A percentile compares a stretch with the other conserved stretches of the same genome.
Conservation (phyloP, 139 green algal genomes). For the Tetraselmis striata region DNA sequence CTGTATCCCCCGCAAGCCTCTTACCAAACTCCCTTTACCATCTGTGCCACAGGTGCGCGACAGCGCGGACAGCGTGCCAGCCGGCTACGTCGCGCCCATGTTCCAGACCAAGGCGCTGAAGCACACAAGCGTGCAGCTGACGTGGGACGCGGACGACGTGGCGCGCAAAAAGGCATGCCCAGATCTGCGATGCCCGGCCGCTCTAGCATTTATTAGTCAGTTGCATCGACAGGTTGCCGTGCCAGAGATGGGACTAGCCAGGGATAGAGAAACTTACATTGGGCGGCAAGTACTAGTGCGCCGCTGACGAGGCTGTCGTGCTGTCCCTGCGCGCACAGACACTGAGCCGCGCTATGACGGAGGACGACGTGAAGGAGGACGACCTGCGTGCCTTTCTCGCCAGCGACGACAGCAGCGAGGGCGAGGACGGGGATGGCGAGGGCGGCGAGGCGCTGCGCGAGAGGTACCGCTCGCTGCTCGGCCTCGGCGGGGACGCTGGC, state of each 20-base stretch:
- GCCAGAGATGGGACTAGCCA: too few species aligned
- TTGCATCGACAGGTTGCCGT: too few species aligned
- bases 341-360: conserved; percentile 44
- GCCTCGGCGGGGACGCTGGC: conserved; percentile 14
- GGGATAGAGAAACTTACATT: too few species aligned
- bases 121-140: conserved; percentile 85
- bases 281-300: too few species aligned
- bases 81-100: conserved; percentile 63
- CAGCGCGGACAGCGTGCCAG: conserved; percentile 44
- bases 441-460: conserved; percentile 34
- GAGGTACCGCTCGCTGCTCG: conserved; percentile 44
- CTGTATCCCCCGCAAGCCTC: too few species aligned
- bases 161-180: conserved; percentile 44
- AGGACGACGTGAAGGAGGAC: conserved; percentile 78
- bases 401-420: conserved; percentile 17
- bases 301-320: too few species aligned
- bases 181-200: too few species aligned
- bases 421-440: conserved; percentile 12
- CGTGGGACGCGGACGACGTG: conserved; percentile 85
- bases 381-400: conserved; percentile 83
- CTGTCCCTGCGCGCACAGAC: too few species aligned
- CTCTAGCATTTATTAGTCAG: too few species aligned
- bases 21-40: too few species aligned
- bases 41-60: conserved; percentile 57
- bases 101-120: conserved; percentile 75